These are phyloP conservation scores for Artemisia annua DNA, from an alignment of 129 eudicot genomes.

Conservation along the genomic window DNA sequence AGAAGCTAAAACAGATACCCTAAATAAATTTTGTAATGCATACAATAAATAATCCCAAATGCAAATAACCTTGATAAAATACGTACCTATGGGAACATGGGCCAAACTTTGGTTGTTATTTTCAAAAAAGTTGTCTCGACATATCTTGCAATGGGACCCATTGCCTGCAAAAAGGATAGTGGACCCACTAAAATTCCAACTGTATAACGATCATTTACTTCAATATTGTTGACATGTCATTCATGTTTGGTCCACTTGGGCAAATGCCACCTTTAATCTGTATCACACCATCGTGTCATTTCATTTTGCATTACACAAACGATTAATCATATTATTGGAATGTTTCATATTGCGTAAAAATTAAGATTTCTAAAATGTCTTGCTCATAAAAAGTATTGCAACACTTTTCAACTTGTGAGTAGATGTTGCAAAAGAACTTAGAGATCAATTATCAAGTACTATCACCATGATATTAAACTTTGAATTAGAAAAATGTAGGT, in stretches of 20 bases:
- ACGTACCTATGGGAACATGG: conserved; percentile 30
- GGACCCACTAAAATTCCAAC: conserved; percentile 24
- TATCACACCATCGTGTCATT: conserved; percentile 4
- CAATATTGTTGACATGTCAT: conserved; percentile 41
- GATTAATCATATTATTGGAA: neutral
- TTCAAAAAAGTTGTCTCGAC: conserved; percentile 33
- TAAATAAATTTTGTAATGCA: too few species aligned
- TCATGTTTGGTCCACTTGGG: conserved; percentile 32
- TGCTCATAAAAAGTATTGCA: too few species aligned
- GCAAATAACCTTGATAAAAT: conserved; percentile 7
- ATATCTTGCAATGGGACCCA: conserved; percentile 29
- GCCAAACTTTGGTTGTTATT: conserved; percentile 37
- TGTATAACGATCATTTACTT: conserved; percentile 24
- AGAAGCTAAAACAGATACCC: too few species aligned
- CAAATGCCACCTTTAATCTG: conserved; percentile 22
- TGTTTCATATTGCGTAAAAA: too few species aligned
- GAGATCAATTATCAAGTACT: too few species aligned
- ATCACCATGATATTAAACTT: too few species aligned
- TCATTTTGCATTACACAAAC: neutral
- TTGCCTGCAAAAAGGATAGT: conserved; percentile 20
- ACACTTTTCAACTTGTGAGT: too few species aligned
- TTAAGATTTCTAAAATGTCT: too few species aligned
- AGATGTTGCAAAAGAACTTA: too few species aligned
- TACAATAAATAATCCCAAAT: neutral
- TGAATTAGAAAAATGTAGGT: too few species aligned